These are phyloP conservation scores for Exophiala aquamarina DNA, from an alignment of 2,329 filamentous ascomycete species.

Conservation along the genomic window DNA sequence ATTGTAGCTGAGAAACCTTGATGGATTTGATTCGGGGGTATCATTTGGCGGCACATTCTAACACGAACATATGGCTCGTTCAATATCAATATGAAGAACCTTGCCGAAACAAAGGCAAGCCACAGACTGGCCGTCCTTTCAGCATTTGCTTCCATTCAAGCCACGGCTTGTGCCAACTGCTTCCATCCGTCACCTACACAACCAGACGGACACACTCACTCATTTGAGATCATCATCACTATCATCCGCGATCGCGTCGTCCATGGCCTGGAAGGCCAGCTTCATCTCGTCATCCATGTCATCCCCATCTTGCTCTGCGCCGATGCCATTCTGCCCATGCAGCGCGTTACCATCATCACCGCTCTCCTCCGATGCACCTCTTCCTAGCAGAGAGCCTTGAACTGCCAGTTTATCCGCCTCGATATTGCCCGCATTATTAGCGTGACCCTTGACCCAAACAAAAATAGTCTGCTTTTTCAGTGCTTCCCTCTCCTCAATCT, in stretches of 20 bases:
- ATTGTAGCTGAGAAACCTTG: no score
- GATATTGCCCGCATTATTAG: conserved; percentile 69
- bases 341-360: conserved; percentile 25
- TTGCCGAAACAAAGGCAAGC: no score
- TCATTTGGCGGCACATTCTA: no score
- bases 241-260: background rate
- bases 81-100: no score
- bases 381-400: conserved; percentile 54
- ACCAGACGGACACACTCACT: background rate
- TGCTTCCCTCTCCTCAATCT: conserved; percentile 68
- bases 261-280: background rate
- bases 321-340: background rate
- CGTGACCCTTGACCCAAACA: conserved; percentile 89
- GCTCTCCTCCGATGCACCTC: conserved; percentile 33
- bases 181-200: no score
- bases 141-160: no score
- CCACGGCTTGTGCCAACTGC: no score
- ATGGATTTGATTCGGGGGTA: no score
- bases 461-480: conserved; percentile 67
- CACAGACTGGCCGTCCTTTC: no score
- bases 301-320: conserved; percentile 3
- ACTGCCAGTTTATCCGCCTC: conserved; percentile 79
- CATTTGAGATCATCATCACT: conserved; percentile 5
- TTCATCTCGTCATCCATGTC: background rate
- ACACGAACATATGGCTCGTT: no score